These are phyloP conservation scores for Cladosporium cucumerinum DNA, from an alignment of 2,329 filamentous ascomycete species.

Conservation along the genomic window DNA sequence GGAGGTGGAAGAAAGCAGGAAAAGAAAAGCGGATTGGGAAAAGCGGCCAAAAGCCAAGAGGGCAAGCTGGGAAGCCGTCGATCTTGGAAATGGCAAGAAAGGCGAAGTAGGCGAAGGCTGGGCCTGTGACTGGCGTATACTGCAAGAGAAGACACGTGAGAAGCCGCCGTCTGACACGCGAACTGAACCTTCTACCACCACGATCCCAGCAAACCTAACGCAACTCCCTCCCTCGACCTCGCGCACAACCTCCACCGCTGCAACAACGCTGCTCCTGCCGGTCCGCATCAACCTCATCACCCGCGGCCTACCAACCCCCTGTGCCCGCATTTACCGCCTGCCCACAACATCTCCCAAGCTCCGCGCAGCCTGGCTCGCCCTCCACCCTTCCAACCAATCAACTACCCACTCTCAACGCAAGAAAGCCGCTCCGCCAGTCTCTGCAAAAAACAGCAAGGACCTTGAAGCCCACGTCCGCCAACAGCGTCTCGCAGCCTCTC, in stretches of 20 bases:
- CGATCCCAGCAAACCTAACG: not conserved
- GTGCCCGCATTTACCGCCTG: constrained; percentile 82
- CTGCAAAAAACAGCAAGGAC: constrained; percentile 26
- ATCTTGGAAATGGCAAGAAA: constrained; percentile 68
- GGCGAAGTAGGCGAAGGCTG: constrained; percentile 82
- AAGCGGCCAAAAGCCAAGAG: constrained; percentile 78
- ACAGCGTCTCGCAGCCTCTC: constrained; percentile 40
- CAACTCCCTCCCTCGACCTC: constrained; percentile 8
- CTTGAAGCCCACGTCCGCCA: constrained; percentile 45
- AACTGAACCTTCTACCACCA: not conserved
- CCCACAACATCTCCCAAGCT: constrained; percentile 55
- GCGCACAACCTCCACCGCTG: constrained; percentile 31
- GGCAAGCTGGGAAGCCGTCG: constrained; percentile 68
- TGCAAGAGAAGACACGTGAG: not conserved
- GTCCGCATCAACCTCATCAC: constrained; percentile 65
- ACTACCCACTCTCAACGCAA: constrained; percentile 17
- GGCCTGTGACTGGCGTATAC: constrained; percentile 67
- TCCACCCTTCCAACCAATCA: constrained; percentile 38
- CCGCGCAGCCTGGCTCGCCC: constrained; percentile 68
- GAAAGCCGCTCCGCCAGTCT: constrained; percentile 25
- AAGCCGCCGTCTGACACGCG: not conserved
- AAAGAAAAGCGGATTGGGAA: constrained; percentile 65
- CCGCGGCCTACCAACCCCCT: constrained; percentile 67
- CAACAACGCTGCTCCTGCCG: constrained; percentile 50
- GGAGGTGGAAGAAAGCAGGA: constrained; percentile 65